A percentile compares a stretch with the other conserved stretches of the same genome.
These are phyloP conservation scores for Gyromitra esculenta DNA, from an alignment of 2,329 filamentous ascomycete genomes.

Conservation along the genomic window DNA sequence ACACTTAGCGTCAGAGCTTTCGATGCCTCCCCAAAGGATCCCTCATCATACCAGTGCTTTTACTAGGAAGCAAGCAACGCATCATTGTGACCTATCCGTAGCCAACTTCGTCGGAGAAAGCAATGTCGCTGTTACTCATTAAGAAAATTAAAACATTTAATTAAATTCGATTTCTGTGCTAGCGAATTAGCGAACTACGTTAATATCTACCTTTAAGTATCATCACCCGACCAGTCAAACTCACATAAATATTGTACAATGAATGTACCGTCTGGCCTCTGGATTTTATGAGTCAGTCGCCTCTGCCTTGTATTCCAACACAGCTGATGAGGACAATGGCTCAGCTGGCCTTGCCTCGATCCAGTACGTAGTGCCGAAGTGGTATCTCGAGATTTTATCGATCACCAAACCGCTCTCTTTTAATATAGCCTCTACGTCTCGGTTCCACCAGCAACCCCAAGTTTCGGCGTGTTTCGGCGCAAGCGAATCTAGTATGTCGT, in stretches of 20 bases:
- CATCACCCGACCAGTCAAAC: constrained; percentile 36
- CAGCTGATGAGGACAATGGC: constrained; percentile 31
- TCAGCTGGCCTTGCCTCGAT: constrained; percentile 57
- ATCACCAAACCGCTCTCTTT: constrained; percentile 57
- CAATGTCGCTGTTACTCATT: constrained; percentile 14
- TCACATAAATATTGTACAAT: constrained; percentile 34
- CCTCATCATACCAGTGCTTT: constrained; percentile 34
- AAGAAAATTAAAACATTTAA: constrained; percentile 25
- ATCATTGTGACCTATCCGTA: constrained; percentile 32
- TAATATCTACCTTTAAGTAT: neutral
- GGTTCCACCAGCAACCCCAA: constrained; percentile 59
- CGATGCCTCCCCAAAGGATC: constrained; percentile 13
- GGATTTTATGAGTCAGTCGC: constrained; percentile 34
- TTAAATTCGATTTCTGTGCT: constrained; percentile 22
- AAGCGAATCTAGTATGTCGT: constrained; percentile 55
- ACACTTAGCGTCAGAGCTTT: constrained; percentile 29
- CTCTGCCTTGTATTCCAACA: constrained; percentile 38
- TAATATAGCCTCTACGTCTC: constrained; percentile 56
- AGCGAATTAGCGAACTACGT: constrained; percentile 28
- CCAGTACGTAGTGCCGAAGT: constrained; percentile 58
- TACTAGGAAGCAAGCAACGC: constrained; percentile 25
- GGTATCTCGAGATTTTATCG: constrained; percentile 57
- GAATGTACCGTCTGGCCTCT: neutral
- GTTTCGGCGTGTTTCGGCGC: constrained; percentile 57
- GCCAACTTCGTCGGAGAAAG: constrained; percentile 13